Base-by-base conservation (phyloP, 345 rosid genomes). In the Jatropha curcas region DNA sequence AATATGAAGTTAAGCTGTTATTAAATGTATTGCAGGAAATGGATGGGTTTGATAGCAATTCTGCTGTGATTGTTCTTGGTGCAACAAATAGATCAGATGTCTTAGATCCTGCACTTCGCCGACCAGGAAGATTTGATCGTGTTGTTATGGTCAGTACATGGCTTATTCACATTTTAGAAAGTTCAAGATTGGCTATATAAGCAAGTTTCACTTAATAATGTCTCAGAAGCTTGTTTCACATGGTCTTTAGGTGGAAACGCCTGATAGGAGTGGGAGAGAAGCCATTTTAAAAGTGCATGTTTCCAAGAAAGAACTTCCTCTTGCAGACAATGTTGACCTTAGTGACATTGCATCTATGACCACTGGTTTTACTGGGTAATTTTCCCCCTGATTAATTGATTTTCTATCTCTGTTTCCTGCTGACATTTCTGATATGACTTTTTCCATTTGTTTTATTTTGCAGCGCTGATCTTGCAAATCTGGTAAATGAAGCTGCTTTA, bases 111-210 rank as follows among this genome's bases (percentile, higher is more conserved):
- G 97, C 98, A 33, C 92, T 96, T 74, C 87, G 95, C 51, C 92
- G 98, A 31, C 98, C 98, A 1, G 99, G 98, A 81, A 91, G 99
- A 91, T 96, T 96, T 76, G 98, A 96, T 83, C 98, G 97, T 37
- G 88, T 93, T 68, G 98, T 96, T 72, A 88, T 79, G 88, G 99
- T 96, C 71, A 57, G 93, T 84, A 65, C 57, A 61, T 43, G 68
- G 57, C 73, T 77, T 77, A 67, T 22, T 63, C 16, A 59, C 41
- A 70, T 73, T 46, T 58, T 35, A 57, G 72, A 60, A 48, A 61
- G 33, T 71, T n/a, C 65, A 33, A 61, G 34, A 71, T 28, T 27
- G 71, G 41, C 12, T 43, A 25, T 4, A 19, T 22, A 53, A 76
- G 69, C 39, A 9, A 50, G 37, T 77, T 71, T 61, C 55, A 13